A percentile compares a stretch with the other conserved stretches of the same genome.
phyloP scores from a whole-genome alignment of 306 rosid genomes.

The Castanopsis chinensis region DNA sequence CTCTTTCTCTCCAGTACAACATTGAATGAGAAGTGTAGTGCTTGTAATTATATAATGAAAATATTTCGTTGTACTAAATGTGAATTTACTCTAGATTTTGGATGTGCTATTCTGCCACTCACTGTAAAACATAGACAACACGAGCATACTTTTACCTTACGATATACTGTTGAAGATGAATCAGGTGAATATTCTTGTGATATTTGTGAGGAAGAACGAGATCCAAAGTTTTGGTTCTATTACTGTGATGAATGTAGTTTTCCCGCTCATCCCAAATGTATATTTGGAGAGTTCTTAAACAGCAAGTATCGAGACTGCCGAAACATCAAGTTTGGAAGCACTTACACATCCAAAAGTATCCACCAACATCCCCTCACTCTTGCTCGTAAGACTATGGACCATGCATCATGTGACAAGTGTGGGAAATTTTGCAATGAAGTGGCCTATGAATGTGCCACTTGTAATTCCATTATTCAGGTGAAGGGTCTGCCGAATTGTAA shows the following conservation, averaged over 20 bases:
- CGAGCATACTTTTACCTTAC: neutral
- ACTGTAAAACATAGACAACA: neutral
- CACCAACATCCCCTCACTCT: too few relatives aligned
- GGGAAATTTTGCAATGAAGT: too few relatives aligned
- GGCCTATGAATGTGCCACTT: neutral
- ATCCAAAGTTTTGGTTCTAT: too few relatives aligned
- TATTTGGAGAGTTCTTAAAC: too few relatives aligned
- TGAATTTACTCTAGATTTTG: neutral
- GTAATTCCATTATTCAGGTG: neutral
- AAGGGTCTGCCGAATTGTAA: too few relatives aligned
- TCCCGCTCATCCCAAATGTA: too few relatives aligned
- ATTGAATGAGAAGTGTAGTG: neutral
- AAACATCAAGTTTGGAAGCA: too few relatives aligned
- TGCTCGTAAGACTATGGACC: neutral
- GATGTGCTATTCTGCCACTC: neutral
- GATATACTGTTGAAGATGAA: neutral
- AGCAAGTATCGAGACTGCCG: too few relatives aligned
- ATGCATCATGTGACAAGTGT: neutral
- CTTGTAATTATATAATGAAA: neutral
- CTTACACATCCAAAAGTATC: too few relatives aligned
- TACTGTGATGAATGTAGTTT: too few relatives aligned
- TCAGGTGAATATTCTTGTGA: too few relatives aligned
- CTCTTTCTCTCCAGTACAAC: neutral
- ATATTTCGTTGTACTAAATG: neutral
- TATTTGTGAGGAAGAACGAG: too few relatives aligned